Conservation (phyloP, 176 grass and related monocot species). For the Urochloa ruziziensis region DNA sequence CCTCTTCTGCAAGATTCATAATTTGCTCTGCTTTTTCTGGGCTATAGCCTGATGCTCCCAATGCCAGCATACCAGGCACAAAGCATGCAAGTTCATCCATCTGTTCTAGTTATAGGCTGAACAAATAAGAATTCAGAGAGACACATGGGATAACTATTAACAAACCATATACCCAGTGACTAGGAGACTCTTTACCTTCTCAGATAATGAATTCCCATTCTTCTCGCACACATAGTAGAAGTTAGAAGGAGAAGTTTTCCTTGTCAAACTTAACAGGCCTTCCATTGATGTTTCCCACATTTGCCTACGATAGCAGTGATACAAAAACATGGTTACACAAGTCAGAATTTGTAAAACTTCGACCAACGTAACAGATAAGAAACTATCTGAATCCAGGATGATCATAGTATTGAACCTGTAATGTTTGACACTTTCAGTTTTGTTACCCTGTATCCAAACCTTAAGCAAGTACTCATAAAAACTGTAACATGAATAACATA, state of each 20-base stretch:
- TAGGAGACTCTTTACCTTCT: slow-evolving; percentile 62
- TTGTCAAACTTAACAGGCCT: slow-evolving; percentile 82
- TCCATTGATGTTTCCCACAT: slow-evolving; percentile 99
- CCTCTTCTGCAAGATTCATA: slow-evolving; percentile 95
- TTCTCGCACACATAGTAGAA: slow-evolving; percentile 94
- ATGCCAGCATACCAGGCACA: slow-evolving; percentile 94
- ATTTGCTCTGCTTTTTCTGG: slow-evolving; percentile 82
- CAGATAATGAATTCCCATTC: slow-evolving; percentile 67
- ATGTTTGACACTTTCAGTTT: slow-evolving; percentile 86
- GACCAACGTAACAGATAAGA: neutral
- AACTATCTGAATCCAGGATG: slow-evolving; percentile 4
- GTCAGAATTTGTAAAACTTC: neutral
- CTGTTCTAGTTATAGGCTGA: slow-evolving; percentile 46
- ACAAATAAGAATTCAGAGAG: slow-evolving; percentile 30
- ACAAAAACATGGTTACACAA: slow-evolving; percentile 9
- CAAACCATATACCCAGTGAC: neutral
- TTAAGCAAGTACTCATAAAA: slow-evolving; percentile 99
- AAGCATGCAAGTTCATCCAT: slow-evolving; percentile 99
- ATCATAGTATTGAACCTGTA: slow-evolving; percentile 65
- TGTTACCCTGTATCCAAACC: slow-evolving; percentile 98
- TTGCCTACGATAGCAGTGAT: slow-evolving; percentile 43
- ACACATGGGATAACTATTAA: neutral
- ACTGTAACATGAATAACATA: slow-evolving; percentile 45
- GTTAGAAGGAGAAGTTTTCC: slow-evolving; percentile 80
- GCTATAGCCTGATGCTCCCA: slow-evolving; percentile 88